These are phyloP conservation scores for Crithidia brevicula DNA, from an alignment of 208 protist species.

Conservation along the genomic window DNA sequence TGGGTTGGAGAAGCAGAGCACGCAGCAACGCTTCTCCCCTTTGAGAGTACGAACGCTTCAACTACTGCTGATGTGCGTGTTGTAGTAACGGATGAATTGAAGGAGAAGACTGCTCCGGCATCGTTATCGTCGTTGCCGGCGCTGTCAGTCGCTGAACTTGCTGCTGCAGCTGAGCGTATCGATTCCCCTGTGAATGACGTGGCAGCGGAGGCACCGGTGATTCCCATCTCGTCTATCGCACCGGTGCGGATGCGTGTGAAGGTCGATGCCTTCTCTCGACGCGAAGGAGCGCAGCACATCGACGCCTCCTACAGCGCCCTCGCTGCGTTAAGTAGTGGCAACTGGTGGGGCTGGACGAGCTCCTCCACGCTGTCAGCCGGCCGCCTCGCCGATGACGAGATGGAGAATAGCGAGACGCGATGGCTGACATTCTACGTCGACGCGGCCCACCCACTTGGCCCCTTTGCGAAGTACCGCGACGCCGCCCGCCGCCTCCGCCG, in stretches of 20 bases:
- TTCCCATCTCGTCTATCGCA: constrained; percentile 8
- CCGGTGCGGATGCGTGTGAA: constrained; percentile 25
- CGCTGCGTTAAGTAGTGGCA: background rate
- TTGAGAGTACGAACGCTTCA: no score
- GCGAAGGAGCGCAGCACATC: constrained; percentile 17
- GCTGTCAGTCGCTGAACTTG: no score
- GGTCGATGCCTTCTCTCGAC: constrained; percentile 21
- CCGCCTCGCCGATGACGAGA: background rate
- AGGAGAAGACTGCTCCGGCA: background rate
- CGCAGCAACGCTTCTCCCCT: no score
- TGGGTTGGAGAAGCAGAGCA: background rate
- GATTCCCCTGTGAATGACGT: background rate
- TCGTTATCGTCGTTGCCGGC: background rate
- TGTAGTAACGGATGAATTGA: no score
- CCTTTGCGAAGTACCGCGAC: constrained; percentile 25
- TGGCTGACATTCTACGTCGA: constrained; percentile 34
- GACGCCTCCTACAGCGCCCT: background rate
- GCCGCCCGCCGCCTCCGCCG: constrained; percentile 8
- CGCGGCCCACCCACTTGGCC: constrained; percentile 18
- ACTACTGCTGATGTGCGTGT: no score
- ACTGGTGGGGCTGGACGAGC: background rate
- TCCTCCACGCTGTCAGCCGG: background rate
- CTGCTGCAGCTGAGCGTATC: no score
- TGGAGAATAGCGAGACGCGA: constrained; percentile 5
- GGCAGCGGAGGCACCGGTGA: background rate